These are phyloP conservation scores for Lentinus brumalis DNA, from an alignment of 768 basidiomycete species.

Conservation along the genomic window DNA sequence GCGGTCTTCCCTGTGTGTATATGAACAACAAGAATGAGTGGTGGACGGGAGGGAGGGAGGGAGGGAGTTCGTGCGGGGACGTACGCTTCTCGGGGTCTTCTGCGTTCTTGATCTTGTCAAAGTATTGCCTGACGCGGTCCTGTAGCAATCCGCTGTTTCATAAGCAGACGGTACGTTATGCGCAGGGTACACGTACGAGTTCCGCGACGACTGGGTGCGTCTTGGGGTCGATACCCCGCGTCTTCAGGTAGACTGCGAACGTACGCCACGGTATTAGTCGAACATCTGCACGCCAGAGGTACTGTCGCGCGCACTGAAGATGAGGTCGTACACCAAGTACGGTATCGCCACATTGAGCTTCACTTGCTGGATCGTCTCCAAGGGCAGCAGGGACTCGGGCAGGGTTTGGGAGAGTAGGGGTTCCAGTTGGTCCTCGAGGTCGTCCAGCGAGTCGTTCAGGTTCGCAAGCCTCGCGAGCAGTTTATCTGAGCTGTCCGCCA, in stretches of 20 bases:
- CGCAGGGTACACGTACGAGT: conserved; percentile 44
- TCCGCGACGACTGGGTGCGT: conserved; percentile 78
- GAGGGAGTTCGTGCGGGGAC: conserved; percentile 23
- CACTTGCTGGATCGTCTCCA: conserved; percentile 78
- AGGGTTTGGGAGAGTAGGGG: conserved; percentile 70
- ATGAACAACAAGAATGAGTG: not conserved
- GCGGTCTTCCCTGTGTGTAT: conserved; percentile 37
- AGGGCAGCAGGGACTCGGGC: conserved; percentile 60
- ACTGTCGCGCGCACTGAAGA: conserved; percentile 64
- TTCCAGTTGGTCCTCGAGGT: conserved; percentile 66
- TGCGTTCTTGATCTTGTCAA: conserved; percentile 77
- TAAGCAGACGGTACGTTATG: not conserved
- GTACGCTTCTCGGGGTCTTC: conserved; percentile 66
- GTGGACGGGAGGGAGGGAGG: not conserved
- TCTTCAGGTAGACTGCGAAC: conserved; percentile 73
- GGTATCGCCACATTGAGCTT: conserved; percentile 78
- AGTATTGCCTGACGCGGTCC: conserved; percentile 80
- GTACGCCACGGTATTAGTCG: not conserved
- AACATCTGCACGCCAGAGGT: not conserved
- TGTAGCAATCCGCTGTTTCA: conserved; percentile 26
- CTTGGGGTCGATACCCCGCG: conserved; percentile 77
- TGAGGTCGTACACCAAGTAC: conserved; percentile 82
- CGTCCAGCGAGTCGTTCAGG: conserved; percentile 61
- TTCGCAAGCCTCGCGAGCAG: conserved; percentile 45
- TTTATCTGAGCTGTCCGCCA: conserved; percentile 40